Percentiles rank a stretch among this genome's conserved stretches.
phyloP scores from a whole-genome alignment of 148 eudicot species.

The Tetragonia tetragonoides region DNA sequence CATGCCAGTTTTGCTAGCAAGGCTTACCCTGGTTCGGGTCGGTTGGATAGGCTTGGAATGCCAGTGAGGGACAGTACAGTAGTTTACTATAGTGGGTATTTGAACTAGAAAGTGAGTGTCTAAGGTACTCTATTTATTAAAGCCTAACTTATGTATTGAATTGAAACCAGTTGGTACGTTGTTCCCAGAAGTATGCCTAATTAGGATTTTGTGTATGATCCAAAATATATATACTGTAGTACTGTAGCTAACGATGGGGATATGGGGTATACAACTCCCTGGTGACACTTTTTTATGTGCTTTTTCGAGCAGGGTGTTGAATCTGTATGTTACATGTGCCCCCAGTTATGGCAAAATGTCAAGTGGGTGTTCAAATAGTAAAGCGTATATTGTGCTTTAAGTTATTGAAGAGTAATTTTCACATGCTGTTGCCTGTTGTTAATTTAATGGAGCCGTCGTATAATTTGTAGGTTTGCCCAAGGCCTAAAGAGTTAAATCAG shows the following conservation, averaged over 20 bases:
- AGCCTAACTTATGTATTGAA: slow-evolving; percentile 22
- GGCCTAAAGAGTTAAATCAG: too few relatives aligned
- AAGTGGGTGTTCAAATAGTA: neutral
- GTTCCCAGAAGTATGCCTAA: neutral
- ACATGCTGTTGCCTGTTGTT: neutral
- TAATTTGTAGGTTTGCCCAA: too few relatives aligned
- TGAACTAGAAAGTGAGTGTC: slow-evolving; percentile 26
- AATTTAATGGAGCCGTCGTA: too few relatives aligned
- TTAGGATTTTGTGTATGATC: neutral
- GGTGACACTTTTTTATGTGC: slow-evolving; percentile 5
- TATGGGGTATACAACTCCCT: neutral
- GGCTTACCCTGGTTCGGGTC: slow-evolving; percentile 76
- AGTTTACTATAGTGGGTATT: slow-evolving; percentile 50
- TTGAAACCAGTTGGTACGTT: slow-evolving; percentile 1
- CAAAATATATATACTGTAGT: neutral
- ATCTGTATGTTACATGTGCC: neutral
- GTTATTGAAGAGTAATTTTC: neutral
- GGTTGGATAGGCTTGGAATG: slow-evolving; percentile 70
- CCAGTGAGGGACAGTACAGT: slow-evolving; percentile 46
- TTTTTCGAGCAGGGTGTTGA: neutral
- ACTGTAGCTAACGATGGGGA: slow-evolving; percentile 10
- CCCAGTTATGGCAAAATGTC: neutral
- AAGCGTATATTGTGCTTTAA: neutral
- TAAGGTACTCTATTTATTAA: neutral
- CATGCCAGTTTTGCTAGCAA: slow-evolving; percentile 54